Evolutionary conservation across 1,284 basidiomycete species (phyloP), one percentile per base, ranked within the genome.

Genomic region (Apiotrichum sp.): DNA sequence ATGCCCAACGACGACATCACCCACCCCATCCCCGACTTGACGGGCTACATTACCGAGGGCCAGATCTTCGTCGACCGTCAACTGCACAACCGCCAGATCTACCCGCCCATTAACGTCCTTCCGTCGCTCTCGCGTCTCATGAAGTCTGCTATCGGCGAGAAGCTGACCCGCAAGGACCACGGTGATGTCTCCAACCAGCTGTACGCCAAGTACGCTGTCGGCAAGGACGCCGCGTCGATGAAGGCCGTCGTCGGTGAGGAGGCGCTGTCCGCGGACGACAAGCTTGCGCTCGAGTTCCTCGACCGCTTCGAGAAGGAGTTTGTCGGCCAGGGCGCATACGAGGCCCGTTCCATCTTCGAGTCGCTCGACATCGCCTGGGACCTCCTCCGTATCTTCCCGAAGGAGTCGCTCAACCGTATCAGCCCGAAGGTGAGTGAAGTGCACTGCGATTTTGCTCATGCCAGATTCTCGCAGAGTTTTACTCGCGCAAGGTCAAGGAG

Each of bases 1-100:
- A 99, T 99, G 96, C 96, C 96, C 36, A 99, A 98, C 80, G 96
- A 98, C 78, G 93, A 98, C 82, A 99, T 99, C 77, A 98, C 96
- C 44, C 96, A 99, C 78, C 96, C 96, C 56, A 98, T 99, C 78
- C 96, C 95, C 68, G 96, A 98, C 85, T 82, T 99, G 79, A 98
- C 93, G 65, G 96, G 96, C 52, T 98, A 98, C 80, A 98, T 98
- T 75, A 98, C 95, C 40, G 81, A 98, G 81, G 96, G 96, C 52
- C 96, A 98, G 80, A 97, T 99, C 78, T 97, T 89, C 78, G 89
- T 99, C 71, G 96, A 99, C 81, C 87, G 95, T 66, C 75, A 78
- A 60, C 67, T 75, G 13, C 57, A 72, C 69, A 76, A 76, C 67
- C 82, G 89, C 70, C 95, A 98, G 78, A 95, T 98, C 76, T 98